phyloP scores from a whole-genome alignment of 1,284 basidiomycete genomes.

The Boletus sp. region DNA sequence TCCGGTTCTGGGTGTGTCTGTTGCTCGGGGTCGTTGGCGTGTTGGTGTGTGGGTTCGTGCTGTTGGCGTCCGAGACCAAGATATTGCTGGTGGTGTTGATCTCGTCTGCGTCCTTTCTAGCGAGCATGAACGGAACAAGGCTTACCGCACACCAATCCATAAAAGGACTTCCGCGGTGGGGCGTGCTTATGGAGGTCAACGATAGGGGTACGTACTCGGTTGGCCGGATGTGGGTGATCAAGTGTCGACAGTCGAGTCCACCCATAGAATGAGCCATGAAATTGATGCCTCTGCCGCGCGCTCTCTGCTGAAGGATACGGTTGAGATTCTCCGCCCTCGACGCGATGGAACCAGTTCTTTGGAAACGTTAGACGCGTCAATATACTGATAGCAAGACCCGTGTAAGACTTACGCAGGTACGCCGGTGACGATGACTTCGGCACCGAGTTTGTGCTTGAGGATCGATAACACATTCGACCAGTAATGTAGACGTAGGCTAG shows the following conservation, averaged over 20 bases:
- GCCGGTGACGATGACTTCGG: conserved; percentile 91
- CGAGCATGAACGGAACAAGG: conserved; percentile 14
- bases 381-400: neutral
- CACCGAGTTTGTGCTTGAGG: conserved; percentile 79
- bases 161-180: conserved; percentile 94
- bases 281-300: conserved; percentile 76
- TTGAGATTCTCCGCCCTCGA: conserved; percentile 82
- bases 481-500: conserved; percentile 85
- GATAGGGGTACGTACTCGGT: conserved; percentile 83
- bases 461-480: conserved; percentile 90
- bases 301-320: conserved; percentile 64
- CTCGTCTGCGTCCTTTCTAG: conserved; percentile 14
- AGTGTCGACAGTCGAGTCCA: conserved; percentile 88
- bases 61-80: conserved; percentile 76
- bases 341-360: conserved; percentile 86
- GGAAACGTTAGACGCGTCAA: neutral
- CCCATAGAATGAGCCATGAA: conserved; percentile 98
- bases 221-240: conserved; percentile 85
- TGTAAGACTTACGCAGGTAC: conserved; percentile 75
- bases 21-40: conserved; percentile 4
- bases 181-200: conserved; percentile 88
- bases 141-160: conserved; percentile 97
- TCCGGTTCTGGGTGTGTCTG: conserved; percentile 14
- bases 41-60: conserved; percentile 32
- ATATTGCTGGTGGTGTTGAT: conserved; percentile 53